Evolutionary conservation across 805 yeast species (phyloP), one percentile per base, ranked within the genome.

Genomic region (Candida hispaniensis): DNA sequence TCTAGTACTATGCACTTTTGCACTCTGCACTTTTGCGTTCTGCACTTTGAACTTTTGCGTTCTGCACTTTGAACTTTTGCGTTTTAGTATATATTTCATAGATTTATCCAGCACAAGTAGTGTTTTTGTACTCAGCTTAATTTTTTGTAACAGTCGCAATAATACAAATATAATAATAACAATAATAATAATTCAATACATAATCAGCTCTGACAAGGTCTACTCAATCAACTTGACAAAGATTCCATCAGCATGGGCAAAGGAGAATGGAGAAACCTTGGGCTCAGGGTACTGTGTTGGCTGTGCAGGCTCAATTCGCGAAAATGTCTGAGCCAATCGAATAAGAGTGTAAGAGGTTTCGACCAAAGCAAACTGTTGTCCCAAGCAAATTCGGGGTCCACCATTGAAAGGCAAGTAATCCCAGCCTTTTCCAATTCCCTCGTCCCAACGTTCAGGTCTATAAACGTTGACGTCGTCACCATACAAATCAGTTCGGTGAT

Each of bases 321-420:
- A 46, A 41, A 51, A 59, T 29, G 42, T 44, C 42, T 57, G 61
- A 7, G 52, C 46, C 23, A 66, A 46, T 41, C 69, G 56, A 5
- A 56, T 59, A 15, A 66, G 42, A 1, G 61, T 54, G 40, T 64
- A 61, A 5, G 63, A 50, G 6, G 67, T 61, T 45, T 66, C 69
- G 12, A 69, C 64, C 21, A 64, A 57, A 6, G 70, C 71, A 54
- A 65, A 65, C 46, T 66, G 71, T 48, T 66, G 71, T 14, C 70
- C 71, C 35, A 65, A 49, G 44, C 70, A 66, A 33, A 66, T 62
- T 39, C 71, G 51, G 14, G 70, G 70, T 7, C 71, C 71, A 18
- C 70, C 71, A 42, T 64, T 63, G 47, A 64, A 64, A 16, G 69
- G 69, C 17, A 63, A 47, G 41, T 58, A 64, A 10, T 61, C 60